A percentile compares a stretch with the other conserved stretches of the same genome.
Evolutionary conservation across 352 stramenopile genomes (phyloP).

Genomic region (Saprolegnia diclina): DNA sequence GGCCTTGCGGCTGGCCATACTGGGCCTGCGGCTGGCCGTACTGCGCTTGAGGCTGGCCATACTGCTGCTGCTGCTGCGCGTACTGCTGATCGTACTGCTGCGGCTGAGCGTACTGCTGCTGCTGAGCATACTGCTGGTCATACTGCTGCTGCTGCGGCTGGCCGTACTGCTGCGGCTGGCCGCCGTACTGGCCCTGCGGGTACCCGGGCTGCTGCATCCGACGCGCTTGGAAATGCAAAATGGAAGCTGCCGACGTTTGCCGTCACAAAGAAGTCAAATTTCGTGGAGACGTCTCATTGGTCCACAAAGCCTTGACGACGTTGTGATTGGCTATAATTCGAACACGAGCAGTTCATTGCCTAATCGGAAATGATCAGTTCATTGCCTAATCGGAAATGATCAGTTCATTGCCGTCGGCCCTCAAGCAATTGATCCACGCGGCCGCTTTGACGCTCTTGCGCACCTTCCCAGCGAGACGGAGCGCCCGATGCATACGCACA

Average conservation of each 20-base stretch:
- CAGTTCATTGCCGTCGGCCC: too few relatives aligned
- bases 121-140: conserved; percentile 35
- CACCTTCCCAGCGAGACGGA: too few relatives aligned
- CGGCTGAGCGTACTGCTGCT: conserved; percentile 46
- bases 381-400: too few relatives aligned
- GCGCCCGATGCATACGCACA: too few relatives aligned
- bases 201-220: conserved; percentile 3
- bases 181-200: conserved; percentile 35
- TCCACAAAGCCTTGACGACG: background rate
- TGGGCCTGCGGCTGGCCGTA: conserved; percentile 27
- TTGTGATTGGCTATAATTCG: conserved; percentile 9
- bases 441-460: too few relatives aligned
- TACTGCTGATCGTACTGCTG: conserved; percentile 39
- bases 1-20: conserved; percentile 25
- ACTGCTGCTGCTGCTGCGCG: conserved; percentile 33
- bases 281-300: conserved; percentile 3
- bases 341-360: background rate
- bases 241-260: background rate
- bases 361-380: too few relatives aligned
- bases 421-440: too few relatives aligned
- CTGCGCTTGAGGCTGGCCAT: conserved; percentile 31
- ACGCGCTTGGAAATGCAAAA: conserved; percentile 14
- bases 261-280: conserved; percentile 19
- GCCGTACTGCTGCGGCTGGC: conserved; percentile 38
- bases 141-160: conserved; percentile 29